phyloP scores from a whole-genome alignment of 495 filamentous ascomycete species.

The Recurvomyces mirabilis region DNA sequence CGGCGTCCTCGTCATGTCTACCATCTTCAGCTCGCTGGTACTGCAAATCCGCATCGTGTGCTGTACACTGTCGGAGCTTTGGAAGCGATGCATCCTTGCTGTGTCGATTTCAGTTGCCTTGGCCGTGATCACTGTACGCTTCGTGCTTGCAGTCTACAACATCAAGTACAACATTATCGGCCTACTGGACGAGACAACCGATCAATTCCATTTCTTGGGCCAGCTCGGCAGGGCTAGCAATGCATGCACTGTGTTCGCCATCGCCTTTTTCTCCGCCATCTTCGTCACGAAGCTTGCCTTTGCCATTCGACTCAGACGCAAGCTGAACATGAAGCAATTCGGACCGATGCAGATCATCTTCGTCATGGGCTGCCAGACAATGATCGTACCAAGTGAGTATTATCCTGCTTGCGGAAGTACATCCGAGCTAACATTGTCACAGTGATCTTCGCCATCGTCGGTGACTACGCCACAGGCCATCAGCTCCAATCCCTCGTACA shows the following conservation, averaged over 20 bases:
- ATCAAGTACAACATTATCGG: conserved; percentile 37
- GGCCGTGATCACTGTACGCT: conserved; percentile 47
- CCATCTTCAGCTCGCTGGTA: conserved; percentile 54
- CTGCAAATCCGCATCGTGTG: conserved; percentile 61
- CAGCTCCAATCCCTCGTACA: conserved; percentile 44
- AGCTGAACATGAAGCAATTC: conserved; percentile 48
- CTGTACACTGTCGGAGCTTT: conserved; percentile 33
- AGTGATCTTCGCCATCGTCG: conserved; percentile 61
- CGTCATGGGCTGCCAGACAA: conserved; percentile 63
- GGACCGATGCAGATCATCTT: conserved; percentile 62
- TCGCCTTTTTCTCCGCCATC: conserved; percentile 64
- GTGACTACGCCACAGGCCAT: conserved; percentile 36
- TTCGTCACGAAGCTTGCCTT: conserved; percentile 61
- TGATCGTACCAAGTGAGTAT: conserved; percentile 64
- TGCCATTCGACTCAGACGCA: conserved; percentile 45
- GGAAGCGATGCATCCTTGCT: conserved; percentile 35
- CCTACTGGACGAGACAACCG: conserved; percentile 7
- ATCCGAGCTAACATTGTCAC: conserved; percentile 8
- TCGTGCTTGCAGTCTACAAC: conserved; percentile 48
- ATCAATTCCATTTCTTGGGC: conserved; percentile 1
- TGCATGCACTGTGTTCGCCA: conserved; percentile 48
- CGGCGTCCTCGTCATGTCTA: conserved; percentile 45
- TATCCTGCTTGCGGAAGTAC: not conserved
- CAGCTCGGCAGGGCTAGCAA: conserved; percentile 40
- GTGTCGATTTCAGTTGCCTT: conserved; percentile 44